Evolutionary conservation across 2,329 filamentous ascomycete species (phyloP).

Genomic region (Aureobasidium sp.): DNA sequence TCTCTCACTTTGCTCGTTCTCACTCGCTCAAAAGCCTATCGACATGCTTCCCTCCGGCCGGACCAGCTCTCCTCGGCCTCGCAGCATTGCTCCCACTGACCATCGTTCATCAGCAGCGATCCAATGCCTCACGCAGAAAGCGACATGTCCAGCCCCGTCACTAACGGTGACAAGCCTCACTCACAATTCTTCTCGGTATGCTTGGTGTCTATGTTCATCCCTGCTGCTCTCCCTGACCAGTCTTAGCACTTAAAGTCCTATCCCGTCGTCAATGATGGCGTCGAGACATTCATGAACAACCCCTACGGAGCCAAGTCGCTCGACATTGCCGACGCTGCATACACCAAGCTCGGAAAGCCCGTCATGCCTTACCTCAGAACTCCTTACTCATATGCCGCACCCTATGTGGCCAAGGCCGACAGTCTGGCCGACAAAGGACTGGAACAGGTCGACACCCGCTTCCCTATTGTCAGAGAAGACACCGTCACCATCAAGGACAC

Average conservation of each 20-base stretch:
- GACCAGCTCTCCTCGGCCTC: background rate
- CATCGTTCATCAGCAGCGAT: background rate
- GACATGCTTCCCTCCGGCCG: background rate
- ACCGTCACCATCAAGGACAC: constrained; percentile 49
- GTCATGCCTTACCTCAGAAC: constrained; percentile 70
- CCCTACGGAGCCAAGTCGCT: constrained; percentile 79
- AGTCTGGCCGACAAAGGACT: constrained; percentile 50
- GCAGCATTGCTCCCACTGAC: background rate
- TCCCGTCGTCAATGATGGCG: constrained; percentile 71
- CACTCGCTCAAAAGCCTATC: background rate
- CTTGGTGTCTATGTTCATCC: background rate
- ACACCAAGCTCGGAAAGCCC: constrained; percentile 68
- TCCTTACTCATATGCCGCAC: constrained; percentile 74
- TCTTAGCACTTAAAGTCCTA: constrained; percentile 74
- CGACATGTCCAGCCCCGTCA: constrained; percentile 38
- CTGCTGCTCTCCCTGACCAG: constrained; percentile 31
- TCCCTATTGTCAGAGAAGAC: constrained; percentile 51
- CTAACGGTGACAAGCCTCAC: constrained; percentile 45
- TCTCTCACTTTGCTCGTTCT: background rate
- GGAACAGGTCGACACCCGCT: constrained; percentile 44
- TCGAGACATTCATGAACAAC: constrained; percentile 72
- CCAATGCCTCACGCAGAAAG: constrained; percentile 44
- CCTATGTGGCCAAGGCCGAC: constrained; percentile 80
- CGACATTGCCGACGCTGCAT: constrained; percentile 65
- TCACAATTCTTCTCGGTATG: constrained; percentile 38